Evolutionary conservation across 441 rosid species (phyloP).

Genomic region (Brassica balearica): DNA sequence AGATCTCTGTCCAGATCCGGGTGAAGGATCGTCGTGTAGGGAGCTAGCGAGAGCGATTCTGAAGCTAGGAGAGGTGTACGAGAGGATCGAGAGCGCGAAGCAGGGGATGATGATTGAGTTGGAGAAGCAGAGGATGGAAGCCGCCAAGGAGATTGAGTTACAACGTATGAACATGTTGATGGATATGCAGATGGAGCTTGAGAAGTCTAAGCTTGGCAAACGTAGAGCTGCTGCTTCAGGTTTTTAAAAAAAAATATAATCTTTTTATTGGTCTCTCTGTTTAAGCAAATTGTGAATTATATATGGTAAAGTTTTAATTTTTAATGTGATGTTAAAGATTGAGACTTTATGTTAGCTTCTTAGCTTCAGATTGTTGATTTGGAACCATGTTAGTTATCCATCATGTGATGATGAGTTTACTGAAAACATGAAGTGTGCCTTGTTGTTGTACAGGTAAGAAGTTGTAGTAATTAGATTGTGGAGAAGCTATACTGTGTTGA

Average conservation of each 20-base stretch:
- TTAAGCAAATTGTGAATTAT: not conserved
- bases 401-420: too few relatives aligned
- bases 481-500: slow-evolving; percentile 32
- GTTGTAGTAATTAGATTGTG: slow-evolving; percentile 35
- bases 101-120: slow-evolving; percentile 73
- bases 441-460: slow-evolving; percentile 40
- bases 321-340: not conserved
- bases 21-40: slow-evolving; percentile 54
- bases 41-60: slow-evolving; percentile 75
- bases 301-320: slow-evolving; percentile 26
- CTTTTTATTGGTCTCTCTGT: not conserved
- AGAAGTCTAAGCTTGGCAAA: slow-evolving; percentile 49
- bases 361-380: too few relatives aligned
- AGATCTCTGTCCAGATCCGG: too few relatives aligned
- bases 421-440: not conserved
- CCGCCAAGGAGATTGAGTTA: slow-evolving; percentile 74
- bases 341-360: too few relatives aligned
- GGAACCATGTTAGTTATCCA: too few relatives aligned
- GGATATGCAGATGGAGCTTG: slow-evolving; percentile 70
- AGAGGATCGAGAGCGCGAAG: slow-evolving; percentile 69
- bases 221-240: slow-evolving; percentile 41
- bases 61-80: slow-evolving; percentile 74
- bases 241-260: not conserved
- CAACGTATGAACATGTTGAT: slow-evolving; percentile 75
- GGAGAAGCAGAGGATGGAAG: slow-evolving; percentile 85